Evolutionary conservation across 257 asterid species (phyloP).

Genomic region (Jaltomata sinuosa): DNA sequence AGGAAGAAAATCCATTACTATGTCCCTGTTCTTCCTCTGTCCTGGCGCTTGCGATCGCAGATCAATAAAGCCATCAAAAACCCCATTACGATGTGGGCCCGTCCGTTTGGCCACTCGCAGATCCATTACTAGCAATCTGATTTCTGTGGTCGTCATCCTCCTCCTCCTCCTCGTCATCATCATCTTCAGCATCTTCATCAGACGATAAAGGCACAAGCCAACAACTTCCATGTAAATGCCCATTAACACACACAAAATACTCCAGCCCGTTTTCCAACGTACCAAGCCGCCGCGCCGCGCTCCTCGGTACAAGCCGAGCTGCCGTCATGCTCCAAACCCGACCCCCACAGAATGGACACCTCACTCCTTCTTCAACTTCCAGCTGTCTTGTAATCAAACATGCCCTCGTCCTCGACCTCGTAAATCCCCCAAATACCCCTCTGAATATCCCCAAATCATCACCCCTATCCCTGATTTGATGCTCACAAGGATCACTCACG

Average conservation of each 20-base stretch:
- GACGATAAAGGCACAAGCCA: constrained; percentile 69
- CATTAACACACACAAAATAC: constrained; percentile 78
- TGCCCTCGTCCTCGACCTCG: constrained; percentile 61
- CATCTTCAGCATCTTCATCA: neutral
- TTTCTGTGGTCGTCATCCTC: neutral
- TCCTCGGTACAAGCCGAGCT: constrained; percentile 53
- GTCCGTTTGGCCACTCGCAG: too few species aligned
- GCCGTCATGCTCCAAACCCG: constrained; percentile 85
- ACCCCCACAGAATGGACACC: constrained; percentile 75
- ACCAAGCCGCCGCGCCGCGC: constrained; percentile 61
- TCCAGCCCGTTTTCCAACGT: constrained; percentile 52
- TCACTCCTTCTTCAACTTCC: constrained; percentile 34
- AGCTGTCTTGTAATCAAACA: constrained; percentile 37
- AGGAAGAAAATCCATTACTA: too few species aligned
- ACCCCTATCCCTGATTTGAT: constrained; percentile 13
- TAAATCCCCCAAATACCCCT: constrained; percentile 66
- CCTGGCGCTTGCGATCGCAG: too few species aligned
- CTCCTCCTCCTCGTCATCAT: neutral
- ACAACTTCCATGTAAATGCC: constrained; percentile 73
- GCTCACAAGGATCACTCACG: constrained; percentile 90
- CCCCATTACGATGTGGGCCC: too few species aligned
- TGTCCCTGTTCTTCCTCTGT: too few species aligned
- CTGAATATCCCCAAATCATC: constrained; percentile 58
- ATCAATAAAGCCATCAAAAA: too few species aligned
- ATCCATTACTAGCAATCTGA: neutral